Evolutionary conservation across 768 basidiomycete species (phyloP).

Genomic region (Boletus subparvulus): DNA sequence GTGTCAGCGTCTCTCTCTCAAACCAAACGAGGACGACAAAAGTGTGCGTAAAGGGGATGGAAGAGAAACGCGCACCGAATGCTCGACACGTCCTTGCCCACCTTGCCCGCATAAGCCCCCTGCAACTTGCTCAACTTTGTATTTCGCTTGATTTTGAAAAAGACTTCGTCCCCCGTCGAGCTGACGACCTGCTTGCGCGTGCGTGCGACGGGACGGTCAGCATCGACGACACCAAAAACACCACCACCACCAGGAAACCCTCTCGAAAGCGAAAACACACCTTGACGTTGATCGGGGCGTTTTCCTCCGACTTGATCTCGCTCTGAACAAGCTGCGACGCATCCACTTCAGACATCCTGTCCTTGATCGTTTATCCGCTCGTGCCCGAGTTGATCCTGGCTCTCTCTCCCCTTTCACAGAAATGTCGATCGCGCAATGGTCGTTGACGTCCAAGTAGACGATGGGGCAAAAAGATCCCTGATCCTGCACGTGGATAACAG

Average conservation of each 20-base stretch:
- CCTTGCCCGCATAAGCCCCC: conserved; percentile 88
- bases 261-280: conserved; percentile 37
- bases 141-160: conserved; percentile 95
- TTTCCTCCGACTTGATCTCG: conserved; percentile 54
- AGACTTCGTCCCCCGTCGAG: conserved; percentile 81
- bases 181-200: conserved; percentile 58
- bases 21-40: too few species aligned
- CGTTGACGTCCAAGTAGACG: not conserved
- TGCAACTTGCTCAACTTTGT: conserved; percentile 92
- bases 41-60: too few species aligned
- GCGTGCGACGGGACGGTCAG: too few species aligned
- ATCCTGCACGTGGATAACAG: not conserved
- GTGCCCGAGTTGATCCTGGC: too few species aligned
- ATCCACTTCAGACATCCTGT: conserved; percentile 15
- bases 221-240: too few species aligned
- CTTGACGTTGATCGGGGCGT: conserved; percentile 77
- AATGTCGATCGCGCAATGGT: not conserved
- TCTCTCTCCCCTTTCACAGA: not conserved
- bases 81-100: conserved; percentile 83
- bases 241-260: too few species aligned
- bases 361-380: not conserved
- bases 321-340: conserved; percentile 9
- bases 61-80: conserved; percentile 66
- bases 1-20: not conserved
- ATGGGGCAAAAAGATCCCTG: not conserved